Evolutionary conservation across 176 grass and related monocot genomes (phyloP).

Genomic region (Ananas comosus): DNA sequence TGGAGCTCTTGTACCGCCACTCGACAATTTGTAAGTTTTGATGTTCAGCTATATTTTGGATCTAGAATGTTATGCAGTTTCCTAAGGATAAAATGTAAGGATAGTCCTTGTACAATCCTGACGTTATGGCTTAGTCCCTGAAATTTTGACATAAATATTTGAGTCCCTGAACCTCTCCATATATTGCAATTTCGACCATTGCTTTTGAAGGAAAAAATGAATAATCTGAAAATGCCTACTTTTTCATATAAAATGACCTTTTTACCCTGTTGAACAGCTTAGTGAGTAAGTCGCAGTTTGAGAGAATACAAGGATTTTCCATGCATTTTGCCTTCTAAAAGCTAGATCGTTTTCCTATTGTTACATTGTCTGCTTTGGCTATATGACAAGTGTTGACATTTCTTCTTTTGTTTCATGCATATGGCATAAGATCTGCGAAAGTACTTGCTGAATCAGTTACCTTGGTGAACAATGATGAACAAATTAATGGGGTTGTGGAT

Average conservation of each 20-base stretch:
- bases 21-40: conserved; percentile 63
- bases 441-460: conserved; percentile 53
- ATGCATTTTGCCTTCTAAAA: neutral
- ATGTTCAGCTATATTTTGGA: neutral
- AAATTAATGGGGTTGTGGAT: conserved; percentile 15
- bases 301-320: no score
- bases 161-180: no score
- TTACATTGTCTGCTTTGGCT: neutral
- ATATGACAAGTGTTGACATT: conserved; percentile 11
- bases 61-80: conserved; percentile 5
- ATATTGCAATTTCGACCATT: no score
- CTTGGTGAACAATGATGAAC: conserved; percentile 26
- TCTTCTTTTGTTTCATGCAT: conserved; percentile 18
- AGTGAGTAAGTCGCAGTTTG: no score
- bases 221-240: no score
- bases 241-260: no score
- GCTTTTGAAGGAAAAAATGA: no score
- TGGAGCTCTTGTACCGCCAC: conserved; percentile 38
- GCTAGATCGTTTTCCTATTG: conserved; percentile 9
- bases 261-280: no score
- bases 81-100: neutral
- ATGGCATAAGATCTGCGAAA: conserved; percentile 60
- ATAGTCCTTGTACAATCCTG: no score
- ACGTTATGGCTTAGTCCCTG: no score
- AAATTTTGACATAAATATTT: no score